These are phyloP conservation scores for Ceraceosorus bombacis DNA, from an alignment of 1,284 basidiomycete species.

Conservation along the genomic window DNA sequence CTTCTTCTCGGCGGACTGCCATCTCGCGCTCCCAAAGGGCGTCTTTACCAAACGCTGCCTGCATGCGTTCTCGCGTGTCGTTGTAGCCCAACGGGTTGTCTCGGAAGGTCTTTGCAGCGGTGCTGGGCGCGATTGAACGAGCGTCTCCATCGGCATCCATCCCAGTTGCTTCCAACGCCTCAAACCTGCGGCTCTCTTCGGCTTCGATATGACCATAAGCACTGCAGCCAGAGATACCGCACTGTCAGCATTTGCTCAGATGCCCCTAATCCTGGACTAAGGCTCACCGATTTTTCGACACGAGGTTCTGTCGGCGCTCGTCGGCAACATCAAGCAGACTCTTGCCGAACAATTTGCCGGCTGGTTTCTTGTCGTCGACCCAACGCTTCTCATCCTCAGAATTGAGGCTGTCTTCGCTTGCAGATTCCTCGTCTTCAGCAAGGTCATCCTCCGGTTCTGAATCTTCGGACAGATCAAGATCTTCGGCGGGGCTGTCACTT, in stretches of 20 bases:
- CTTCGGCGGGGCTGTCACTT: conserved; percentile 39
- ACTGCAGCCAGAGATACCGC: conserved; percentile 1
- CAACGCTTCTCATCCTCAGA: conserved; percentile 14
- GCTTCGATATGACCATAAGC: conserved; percentile 40
- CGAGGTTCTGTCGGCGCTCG: conserved; percentile 17
- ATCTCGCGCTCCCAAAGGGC: conserved; percentile 34
- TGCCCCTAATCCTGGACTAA: too few species aligned
- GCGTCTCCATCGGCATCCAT: background rate
- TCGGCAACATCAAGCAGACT: conserved; percentile 36
- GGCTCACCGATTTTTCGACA: conserved; percentile 20
- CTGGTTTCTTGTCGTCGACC: conserved; percentile 29
- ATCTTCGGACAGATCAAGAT: conserved; percentile 28
- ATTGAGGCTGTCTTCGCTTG: conserved; percentile 8
- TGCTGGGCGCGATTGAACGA: conserved; percentile 20
- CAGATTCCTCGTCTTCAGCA: conserved; percentile 12
- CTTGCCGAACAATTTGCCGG: conserved; percentile 43
- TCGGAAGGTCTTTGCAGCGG: conserved; percentile 25
- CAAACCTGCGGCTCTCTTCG: conserved; percentile 18
- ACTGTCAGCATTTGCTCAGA: background rate
- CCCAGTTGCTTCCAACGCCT: background rate
- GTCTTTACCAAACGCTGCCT: conserved; percentile 37
- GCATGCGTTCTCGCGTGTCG: conserved; percentile 44
- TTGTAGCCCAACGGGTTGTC: conserved; percentile 40
- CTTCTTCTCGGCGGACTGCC: conserved; percentile 28
- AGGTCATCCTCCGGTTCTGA: conserved; percentile 16